Base-by-base conservation (phyloP, 306 rosid genomes). In the Cucurbita argyrosperma region DNA sequence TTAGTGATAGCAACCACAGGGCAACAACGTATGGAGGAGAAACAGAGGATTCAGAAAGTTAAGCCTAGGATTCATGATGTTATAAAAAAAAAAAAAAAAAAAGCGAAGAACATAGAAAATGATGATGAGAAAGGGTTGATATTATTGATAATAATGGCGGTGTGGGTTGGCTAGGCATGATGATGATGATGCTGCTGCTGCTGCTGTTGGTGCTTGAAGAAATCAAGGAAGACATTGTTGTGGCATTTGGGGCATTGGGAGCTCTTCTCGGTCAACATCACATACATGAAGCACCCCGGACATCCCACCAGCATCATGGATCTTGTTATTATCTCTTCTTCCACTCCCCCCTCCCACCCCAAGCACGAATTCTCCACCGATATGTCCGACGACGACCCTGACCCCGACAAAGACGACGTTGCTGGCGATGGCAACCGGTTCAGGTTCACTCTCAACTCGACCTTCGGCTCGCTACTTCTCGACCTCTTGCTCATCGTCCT, bases 181-280 rank as follows among this genome's bases (percentile, higher is more conserved):
- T 62, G 21, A 4, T 61, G 69, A 62, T 37, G 68, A 15, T 62
- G 21, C 35, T 61, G 69, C 11, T 61, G 69, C 11, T 66, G 54
- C 49, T 80, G 19, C 15, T 61, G 21, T 7, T 61, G 69, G 5
- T 66, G 54, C 49, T 80, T 70, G 74, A 83, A 82, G 64, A 89
- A 79, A 51, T 89, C 86, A 30, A 87, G 82, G 55, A 89, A 50
- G 4, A 74, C 83, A 0, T 79, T 85, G 76, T 82, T 82, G 78
- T 85, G 85, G 80, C 92, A 85, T 26, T 75, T 81, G 11, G 96
- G 96, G 67, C 96, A 89, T 75, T 76, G 82, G 7, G 77, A 86
- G 53, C 85, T 79, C 52, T 72, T 55, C 18, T 82, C 74, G 0
- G 84, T 66, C 19, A 82, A 58, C 90, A 89, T 81, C 13, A 89